Conservation (phyloP, 164 flowering plant species). For the Tinospora cordifolia region DNA sequence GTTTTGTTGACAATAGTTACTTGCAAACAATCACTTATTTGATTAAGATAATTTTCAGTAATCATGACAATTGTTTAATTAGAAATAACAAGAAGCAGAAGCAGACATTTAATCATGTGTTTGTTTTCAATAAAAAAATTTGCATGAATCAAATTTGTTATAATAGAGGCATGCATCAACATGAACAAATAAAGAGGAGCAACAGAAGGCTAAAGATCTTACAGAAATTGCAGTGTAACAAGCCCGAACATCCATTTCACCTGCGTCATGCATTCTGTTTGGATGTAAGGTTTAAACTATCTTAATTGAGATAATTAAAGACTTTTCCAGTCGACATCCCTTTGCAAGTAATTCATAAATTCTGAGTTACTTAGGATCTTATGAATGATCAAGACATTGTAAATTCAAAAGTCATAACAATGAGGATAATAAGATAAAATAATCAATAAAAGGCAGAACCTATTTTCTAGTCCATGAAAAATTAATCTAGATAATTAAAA, state of each 20-base stretch:
- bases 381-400: no score
- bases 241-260: slow-evolving; percentile 97
- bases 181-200: not conserved
- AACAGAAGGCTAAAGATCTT: slow-evolving; percentile 18
- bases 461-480: not conserved
- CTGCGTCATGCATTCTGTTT: slow-evolving; percentile 85
- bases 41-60: not conserved
- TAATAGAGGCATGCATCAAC: not conserved
- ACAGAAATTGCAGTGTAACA: slow-evolving; percentile 96
- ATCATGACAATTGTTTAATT: not conserved
- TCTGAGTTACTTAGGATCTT: no score
- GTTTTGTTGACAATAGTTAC: not conserved
- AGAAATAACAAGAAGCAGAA: not conserved
- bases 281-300: not conserved
- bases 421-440: not conserved
- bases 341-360: no score
- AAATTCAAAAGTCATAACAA: no score
- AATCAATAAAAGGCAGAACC: not conserved
- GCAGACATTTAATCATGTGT: not conserved
- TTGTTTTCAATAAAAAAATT: not conserved
- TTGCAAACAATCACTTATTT: not conserved
- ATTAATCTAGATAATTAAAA: no score
- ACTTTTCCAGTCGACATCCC: not conserved
- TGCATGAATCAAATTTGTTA: not conserved
- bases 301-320: not conserved